Evolutionary conservation across 352 stramenopile species (phyloP).

Genomic region (Phytophthora multivora): DNA sequence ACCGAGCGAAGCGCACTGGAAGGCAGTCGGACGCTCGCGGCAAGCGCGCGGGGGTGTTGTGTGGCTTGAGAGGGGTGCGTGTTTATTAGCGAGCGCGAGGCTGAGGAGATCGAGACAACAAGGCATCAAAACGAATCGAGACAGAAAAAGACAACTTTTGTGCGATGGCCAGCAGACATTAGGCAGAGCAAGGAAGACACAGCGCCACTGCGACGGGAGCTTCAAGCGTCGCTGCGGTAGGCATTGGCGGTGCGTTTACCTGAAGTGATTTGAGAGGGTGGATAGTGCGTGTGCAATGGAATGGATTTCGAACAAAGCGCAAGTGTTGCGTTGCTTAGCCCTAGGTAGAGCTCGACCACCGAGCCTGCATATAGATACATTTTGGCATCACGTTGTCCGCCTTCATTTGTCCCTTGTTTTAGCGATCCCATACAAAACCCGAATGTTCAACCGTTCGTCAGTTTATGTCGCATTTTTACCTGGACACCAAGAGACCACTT

Average conservation of each 20-base stretch:
- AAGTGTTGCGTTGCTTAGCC: slow-evolving; percentile 24
- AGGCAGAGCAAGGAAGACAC: slow-evolving; percentile 29
- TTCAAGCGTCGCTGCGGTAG: slow-evolving; percentile 10
- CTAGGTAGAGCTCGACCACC: slow-evolving; percentile 8
- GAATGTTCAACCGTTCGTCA: not conserved
- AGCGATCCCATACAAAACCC: too few species aligned
- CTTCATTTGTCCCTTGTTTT: slow-evolving; percentile 1
- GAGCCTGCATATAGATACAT: slow-evolving; percentile 36
- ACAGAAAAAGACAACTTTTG: slow-evolving; percentile 39
- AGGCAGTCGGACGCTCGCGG: slow-evolving; percentile 17
- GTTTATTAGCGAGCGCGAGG: slow-evolving; percentile 28
- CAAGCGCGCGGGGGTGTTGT: slow-evolving; percentile 17
- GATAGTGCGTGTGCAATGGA: slow-evolving; percentile 48
- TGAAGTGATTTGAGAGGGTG: slow-evolving; percentile 34
- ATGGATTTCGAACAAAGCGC: slow-evolving; percentile 32
- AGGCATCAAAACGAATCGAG: slow-evolving; percentile 39
- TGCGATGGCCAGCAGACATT: slow-evolving; percentile 37
- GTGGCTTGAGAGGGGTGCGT: slow-evolving; percentile 8
- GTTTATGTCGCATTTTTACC: not conserved
- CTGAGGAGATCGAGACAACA: slow-evolving; percentile 20
- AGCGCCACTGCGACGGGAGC: slow-evolving; percentile 3
- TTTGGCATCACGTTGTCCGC: slow-evolving; percentile 17
- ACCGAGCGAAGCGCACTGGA: slow-evolving; percentile 33
- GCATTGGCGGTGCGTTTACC: slow-evolving; percentile 30
- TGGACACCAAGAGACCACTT: slow-evolving; percentile 7